These are phyloP conservation scores for Colletotrichum sidae DNA, from an alignment of 2,329 filamentous ascomycete genomes.

Conservation along the genomic window DNA sequence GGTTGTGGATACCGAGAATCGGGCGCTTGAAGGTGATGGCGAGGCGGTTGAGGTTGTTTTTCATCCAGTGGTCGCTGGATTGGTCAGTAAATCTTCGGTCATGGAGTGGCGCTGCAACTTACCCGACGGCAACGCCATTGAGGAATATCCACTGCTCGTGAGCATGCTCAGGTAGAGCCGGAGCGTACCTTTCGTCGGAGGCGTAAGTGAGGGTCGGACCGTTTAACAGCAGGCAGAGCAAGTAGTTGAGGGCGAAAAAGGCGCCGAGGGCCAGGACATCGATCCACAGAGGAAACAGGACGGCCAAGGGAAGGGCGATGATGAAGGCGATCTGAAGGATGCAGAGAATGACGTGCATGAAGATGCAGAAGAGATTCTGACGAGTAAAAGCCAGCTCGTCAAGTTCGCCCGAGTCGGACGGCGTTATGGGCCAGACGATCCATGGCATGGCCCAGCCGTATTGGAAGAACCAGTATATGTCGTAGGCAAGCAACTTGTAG, in stretches of 20 bases:
- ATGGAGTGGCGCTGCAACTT: slow-evolving; percentile 44
- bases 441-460: slow-evolving; percentile 69
- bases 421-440: slow-evolving; percentile 68
- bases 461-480: slow-evolving; percentile 66
- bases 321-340: slow-evolving; percentile 72
- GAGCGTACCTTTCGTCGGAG: slow-evolving; percentile 65
- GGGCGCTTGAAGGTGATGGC: slow-evolving; percentile 79
- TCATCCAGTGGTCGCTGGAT: slow-evolving; percentile 72
- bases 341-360: slow-evolving; percentile 68
- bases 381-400: slow-evolving; percentile 73
- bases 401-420: slow-evolving; percentile 63
- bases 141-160: slow-evolving; percentile 83
- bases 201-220: slow-evolving; percentile 60
- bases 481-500: slow-evolving; percentile 61
- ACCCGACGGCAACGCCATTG: slow-evolving; percentile 77
- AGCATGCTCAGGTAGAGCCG: slow-evolving; percentile 60
- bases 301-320: slow-evolving; percentile 63
- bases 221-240: slow-evolving; percentile 66
- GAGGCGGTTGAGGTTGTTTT: slow-evolving; percentile 77
- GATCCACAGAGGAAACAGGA: slow-evolving; percentile 63
- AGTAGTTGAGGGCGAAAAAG: slow-evolving; percentile 63
- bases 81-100: slow-evolving; percentile 9
- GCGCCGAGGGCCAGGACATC: slow-evolving; percentile 51
- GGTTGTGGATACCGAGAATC: slow-evolving; percentile 80
- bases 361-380: slow-evolving; percentile 67